Base-by-base conservation (phyloP, 192 early-diverging fungal genomes). In the Rhizophagus clarus region DNA sequence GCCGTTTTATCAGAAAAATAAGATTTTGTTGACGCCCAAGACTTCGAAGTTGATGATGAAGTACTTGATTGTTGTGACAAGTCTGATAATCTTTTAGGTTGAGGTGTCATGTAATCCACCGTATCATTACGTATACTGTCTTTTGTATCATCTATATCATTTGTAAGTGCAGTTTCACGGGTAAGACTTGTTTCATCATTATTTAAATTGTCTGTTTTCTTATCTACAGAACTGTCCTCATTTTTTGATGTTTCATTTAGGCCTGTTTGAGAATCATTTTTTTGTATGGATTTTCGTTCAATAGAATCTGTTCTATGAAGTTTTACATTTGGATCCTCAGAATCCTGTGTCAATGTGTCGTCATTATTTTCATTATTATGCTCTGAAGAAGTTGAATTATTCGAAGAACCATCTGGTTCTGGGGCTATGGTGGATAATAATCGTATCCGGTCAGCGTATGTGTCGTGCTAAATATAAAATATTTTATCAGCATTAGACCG, bases 391-490 rank as follows among this genome's bases (percentile, higher is more conserved):
- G 10, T 74, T 29, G 11, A 24, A 74, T 15, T 29, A 64, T 76
- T 26, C 42, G 2, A 45, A 12, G 42, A 45, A 45, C 2, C 42
- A 40, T 40, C 61, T 24, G 22, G 0, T 1, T 56, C 32, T 20
- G 49, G 51, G 20, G 17, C 67, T 71, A 79, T 79, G 3, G 77
- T 71, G 10, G 77, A 79, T 51, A 79, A 32, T 71, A 79, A 62
- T 79, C 69, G 45, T 69, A 79, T 79, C 63, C 77, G 77, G 29
- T 79, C 77, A 32, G 68, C 77, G 51, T 79, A 79, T 31, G 77
- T 79, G 32, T 71, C 68, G 22, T 79, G 68, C 77, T 79, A 68
- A 40, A 40, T 40, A 71, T 45, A 45, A 45, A 20, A 68, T 2
- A 5, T 14, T 68, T 68, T 68, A 68, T 68, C 29, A n/a, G 34